phyloP scores from a whole-genome alignment of 2,329 filamentous ascomycete species.

The Curvularia lunata region DNA sequence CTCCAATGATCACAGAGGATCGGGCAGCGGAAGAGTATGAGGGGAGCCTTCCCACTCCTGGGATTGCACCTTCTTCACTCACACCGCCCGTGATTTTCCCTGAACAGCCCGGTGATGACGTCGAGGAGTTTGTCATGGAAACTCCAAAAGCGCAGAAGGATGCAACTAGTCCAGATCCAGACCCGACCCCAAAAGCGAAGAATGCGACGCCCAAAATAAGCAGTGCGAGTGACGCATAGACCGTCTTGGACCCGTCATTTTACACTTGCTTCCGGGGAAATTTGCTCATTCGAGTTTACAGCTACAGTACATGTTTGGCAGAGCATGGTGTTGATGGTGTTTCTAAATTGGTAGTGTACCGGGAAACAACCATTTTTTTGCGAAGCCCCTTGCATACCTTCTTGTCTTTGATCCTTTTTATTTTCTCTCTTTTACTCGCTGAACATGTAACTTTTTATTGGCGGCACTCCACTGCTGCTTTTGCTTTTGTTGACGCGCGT shows the following conservation, averaged over 20 bases:
- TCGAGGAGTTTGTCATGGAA: conserved; percentile 49
- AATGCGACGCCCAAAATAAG: conserved; percentile 3
- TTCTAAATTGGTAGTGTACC: conserved; percentile 44
- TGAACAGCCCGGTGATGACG: conserved; percentile 47
- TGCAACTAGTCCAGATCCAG: conserved; percentile 46
- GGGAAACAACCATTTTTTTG: conserved; percentile 28
- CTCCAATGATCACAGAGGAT: conserved; percentile 53
- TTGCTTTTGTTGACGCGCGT: not conserved
- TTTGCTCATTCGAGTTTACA: conserved; percentile 19
- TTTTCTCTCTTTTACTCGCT: not conserved
- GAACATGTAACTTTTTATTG: not conserved
- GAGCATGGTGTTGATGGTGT: conserved; percentile 49
- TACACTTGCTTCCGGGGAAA: conserved; percentile 4
- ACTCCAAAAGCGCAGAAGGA: conserved; percentile 48
- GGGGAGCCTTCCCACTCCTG: conserved; percentile 30
- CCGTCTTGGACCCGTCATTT: not conserved
- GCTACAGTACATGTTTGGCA: conserved; percentile 21
- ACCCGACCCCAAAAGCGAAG: conserved; percentile 49
- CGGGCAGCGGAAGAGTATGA: conserved; percentile 43
- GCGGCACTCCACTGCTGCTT: not conserved
- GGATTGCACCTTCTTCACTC: conserved; percentile 47
- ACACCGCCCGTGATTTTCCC: conserved; percentile 61
- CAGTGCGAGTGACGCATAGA: conserved; percentile 9
- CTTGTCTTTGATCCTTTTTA: not conserved
- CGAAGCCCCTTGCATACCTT: not conserved